Conservation (phyloP, 192 early-diverging fungal species). For the Umbelopsis sp. region DNA sequence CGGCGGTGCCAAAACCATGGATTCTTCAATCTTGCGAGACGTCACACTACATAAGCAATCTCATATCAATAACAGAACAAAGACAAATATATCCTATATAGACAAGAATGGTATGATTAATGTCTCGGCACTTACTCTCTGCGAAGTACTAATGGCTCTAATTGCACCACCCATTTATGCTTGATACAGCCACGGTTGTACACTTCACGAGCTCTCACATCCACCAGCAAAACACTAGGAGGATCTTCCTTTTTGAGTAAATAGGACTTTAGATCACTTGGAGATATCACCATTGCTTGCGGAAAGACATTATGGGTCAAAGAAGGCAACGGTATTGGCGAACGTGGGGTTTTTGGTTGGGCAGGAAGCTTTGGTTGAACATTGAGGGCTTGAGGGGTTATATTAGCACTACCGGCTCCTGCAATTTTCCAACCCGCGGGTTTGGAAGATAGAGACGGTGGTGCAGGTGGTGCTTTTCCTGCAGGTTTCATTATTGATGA, state of each 20-base stretch:
- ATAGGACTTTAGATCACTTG: constrained; percentile 41
- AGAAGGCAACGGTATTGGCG: constrained; percentile 16
- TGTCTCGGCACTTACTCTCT: constrained; percentile 49
- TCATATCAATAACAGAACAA: constrained; percentile 11
- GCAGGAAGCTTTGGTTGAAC: constrained; percentile 29
- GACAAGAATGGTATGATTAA: neutral
- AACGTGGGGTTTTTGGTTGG: constrained; percentile 27
- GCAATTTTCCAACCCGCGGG: neutral
- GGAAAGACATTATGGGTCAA: constrained; percentile 33
- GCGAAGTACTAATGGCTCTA: constrained; percentile 70
- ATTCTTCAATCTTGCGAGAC: constrained; percentile 54
- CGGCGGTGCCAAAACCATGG: constrained; percentile 58
- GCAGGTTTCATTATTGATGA: constrained; percentile 14
- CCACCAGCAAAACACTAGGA: constrained; percentile 67
- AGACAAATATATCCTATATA: neutral
- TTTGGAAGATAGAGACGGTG: neutral
- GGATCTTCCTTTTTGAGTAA: constrained; percentile 38
- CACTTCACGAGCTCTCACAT: constrained; percentile 74
- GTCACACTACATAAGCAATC: constrained; percentile 41
- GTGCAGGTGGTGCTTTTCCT: neutral
- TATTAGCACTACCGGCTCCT: neutral
- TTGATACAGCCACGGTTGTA: constrained; percentile 71
- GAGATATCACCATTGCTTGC: constrained; percentile 38
- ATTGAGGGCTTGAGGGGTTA: neutral
- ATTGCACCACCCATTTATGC: constrained; percentile 65